phyloP scores from a whole-genome alignment of 2,329 filamentous ascomycete genomes.

The Hypoxylon sp. region DNA sequence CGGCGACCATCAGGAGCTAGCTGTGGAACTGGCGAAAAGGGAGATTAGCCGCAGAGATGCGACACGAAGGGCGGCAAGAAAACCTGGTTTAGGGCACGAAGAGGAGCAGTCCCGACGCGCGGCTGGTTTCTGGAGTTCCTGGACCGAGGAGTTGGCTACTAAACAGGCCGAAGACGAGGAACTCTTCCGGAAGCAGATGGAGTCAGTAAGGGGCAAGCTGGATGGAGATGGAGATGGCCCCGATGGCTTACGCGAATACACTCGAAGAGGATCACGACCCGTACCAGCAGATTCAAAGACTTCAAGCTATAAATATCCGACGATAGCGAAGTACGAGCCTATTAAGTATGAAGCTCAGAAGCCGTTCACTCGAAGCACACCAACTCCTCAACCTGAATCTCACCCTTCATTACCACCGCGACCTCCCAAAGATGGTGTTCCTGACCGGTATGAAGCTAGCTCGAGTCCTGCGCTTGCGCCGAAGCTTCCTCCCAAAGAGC shows the following conservation, averaged over 20 bases:
- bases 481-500: slow-evolving; percentile 50
- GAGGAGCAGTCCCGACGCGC: slow-evolving; percentile 67
- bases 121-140: slow-evolving; percentile 59
- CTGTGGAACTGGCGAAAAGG: slow-evolving; percentile 78
- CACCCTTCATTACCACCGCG: slow-evolving; percentile 49
- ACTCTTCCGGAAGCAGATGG: slow-evolving; percentile 64
- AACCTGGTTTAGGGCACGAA: slow-evolving; percentile 67
- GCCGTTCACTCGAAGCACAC: slow-evolving; percentile 33
- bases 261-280: slow-evolving; percentile 33
- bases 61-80: slow-evolving; percentile 66
- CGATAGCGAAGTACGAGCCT: slow-evolving; percentile 64
- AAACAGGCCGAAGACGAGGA: slow-evolving; percentile 55
- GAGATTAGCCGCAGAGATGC: slow-evolving; percentile 77
- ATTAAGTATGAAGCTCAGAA: slow-evolving; percentile 57
- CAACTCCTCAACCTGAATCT: slow-evolving; percentile 48
- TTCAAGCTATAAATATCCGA: slow-evolving; percentile 66
- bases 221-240: slow-evolving; percentile 49
- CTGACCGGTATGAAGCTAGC: slow-evolving; percentile 15
- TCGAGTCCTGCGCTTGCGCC: slow-evolving; percentile 39
- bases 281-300: slow-evolving; percentile 15
- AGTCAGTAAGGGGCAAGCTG: slow-evolving; percentile 61
- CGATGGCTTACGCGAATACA: slow-evolving; percentile 40
- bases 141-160: slow-evolving; percentile 51
- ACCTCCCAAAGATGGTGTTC: slow-evolving; percentile 54
- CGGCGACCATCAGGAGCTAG: slow-evolving; percentile 77